Evolutionary conservation across 495 filamentous ascomycete genomes (phyloP).

Genomic region (Neurospora sp.): DNA sequence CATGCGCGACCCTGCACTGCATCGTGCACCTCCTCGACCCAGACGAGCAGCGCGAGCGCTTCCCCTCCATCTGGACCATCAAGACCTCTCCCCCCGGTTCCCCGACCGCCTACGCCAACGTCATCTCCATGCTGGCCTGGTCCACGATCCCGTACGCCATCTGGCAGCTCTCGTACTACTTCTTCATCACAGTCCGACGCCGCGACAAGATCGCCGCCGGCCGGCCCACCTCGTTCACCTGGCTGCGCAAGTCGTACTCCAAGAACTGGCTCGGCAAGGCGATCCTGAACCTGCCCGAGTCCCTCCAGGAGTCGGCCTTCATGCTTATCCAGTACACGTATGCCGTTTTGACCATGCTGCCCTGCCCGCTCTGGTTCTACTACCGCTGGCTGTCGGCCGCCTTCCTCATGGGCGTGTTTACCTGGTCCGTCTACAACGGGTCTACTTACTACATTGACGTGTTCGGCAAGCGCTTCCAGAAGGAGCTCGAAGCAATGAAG

Average conservation of each 20-base stretch:
- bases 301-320: constrained; percentile 78
- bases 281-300: constrained; percentile 64
- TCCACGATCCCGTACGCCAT: constrained; percentile 82
- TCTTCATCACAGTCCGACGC: constrained; percentile 85
- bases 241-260: constrained; percentile 83
- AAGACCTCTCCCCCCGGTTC: constrained; percentile 60
- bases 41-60: constrained; percentile 54
- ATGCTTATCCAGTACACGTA: constrained; percentile 94
- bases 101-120: constrained; percentile 63
- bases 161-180: constrained; percentile 89
- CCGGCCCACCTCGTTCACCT: constrained; percentile 92
- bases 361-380: constrained; percentile 93
- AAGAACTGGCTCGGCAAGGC: constrained; percentile 79
- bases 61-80: constrained; percentile 79
- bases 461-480: constrained; percentile 92
- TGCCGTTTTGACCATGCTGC: constrained; percentile 84
- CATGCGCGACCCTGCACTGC: constrained; percentile 83
- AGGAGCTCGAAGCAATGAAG: constrained; percentile 84
- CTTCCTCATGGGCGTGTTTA: constrained; percentile 71
- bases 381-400: constrained; percentile 65
- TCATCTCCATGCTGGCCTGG: constrained; percentile 83
- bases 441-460: constrained; percentile 96
- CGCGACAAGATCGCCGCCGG: constrained; percentile 92
- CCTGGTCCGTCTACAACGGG: constrained; percentile 90
- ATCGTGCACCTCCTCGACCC: constrained; percentile 71